A percentile compares a stretch with the other conserved stretches of the same genome.
Evolutionary conservation across 495 filamentous ascomycete genomes (phyloP).

Genomic region (Penicillium robsamsonii): DNA sequence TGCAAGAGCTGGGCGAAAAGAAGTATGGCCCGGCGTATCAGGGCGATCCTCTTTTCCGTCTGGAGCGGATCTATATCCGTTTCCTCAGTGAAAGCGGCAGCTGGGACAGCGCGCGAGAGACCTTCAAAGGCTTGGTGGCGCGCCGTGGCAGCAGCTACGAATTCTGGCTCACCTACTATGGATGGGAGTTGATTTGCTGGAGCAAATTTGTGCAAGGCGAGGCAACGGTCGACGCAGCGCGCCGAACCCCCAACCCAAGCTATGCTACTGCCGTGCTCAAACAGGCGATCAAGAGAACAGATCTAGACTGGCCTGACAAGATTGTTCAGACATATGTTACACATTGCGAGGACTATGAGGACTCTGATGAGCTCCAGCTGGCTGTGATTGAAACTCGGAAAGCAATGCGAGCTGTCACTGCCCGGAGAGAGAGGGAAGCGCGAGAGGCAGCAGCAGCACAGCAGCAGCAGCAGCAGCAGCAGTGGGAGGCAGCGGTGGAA

Average conservation of each 20-base stretch:
- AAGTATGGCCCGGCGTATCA: constrained; percentile 72
- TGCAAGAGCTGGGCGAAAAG: constrained; percentile 71
- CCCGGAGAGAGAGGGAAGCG: constrained; percentile 65
- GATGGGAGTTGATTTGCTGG: constrained; percentile 82
- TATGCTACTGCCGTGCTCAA: constrained; percentile 71
- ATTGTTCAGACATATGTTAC: constrained; percentile 77
- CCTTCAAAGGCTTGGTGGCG: constrained; percentile 69
- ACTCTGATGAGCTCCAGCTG: constrained; percentile 64
- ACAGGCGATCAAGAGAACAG: constrained; percentile 64
- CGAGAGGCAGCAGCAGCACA: constrained; percentile 52
- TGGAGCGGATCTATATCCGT: constrained; percentile 90
- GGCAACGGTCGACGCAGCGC: constrained; percentile 44
- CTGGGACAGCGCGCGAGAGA: constrained; percentile 61
- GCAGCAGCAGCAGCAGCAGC: constrained; percentile 33
- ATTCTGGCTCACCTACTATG: constrained; percentile 89
- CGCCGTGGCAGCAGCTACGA: constrained; percentile 74
- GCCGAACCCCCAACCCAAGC: constrained; percentile 53
- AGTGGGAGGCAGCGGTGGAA: constrained; percentile 22
- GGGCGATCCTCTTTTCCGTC: constrained; percentile 80
- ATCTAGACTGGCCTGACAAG: constrained; percentile 90
- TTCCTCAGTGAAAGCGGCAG: constrained; percentile 77
- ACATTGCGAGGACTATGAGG: constrained; percentile 86
- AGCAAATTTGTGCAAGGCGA: constrained; percentile 53
- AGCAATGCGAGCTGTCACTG: constrained; percentile 58
- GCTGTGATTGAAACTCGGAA: constrained; percentile 69